Conservation (phyloP, 371 early-diverging fungal species). For the Rhizopus sp. region DNA sequence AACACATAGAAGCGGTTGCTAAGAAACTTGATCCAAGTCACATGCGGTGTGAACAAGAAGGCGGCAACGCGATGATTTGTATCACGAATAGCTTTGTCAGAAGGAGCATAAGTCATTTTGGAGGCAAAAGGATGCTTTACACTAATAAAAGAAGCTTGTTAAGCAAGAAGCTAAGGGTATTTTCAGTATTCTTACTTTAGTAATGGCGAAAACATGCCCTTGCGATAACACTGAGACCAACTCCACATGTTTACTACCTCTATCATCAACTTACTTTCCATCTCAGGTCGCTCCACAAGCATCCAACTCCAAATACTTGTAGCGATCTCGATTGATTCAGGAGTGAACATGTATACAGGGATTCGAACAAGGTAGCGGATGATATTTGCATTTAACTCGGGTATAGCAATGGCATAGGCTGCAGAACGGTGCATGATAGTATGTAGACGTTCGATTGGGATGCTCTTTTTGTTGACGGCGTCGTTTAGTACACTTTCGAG, state of each 20-base stretch:
- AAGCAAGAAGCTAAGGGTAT: not conserved
- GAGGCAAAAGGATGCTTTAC: conserved; percentile 84
- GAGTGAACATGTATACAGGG: conserved; percentile 80
- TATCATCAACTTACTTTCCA: conserved; percentile 78
- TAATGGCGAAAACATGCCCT: conserved; percentile 74
- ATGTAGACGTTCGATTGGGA: conserved; percentile 52
- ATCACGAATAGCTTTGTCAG: conserved; percentile 76
- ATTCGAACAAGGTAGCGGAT: conserved; percentile 84
- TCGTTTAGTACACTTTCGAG: conserved; percentile 42
- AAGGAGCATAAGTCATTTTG: conserved; percentile 91
- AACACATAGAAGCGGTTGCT: conserved; percentile 82
- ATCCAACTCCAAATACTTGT: conserved; percentile 89
- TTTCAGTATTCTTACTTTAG: conserved; percentile 35
- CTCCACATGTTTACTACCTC: conserved; percentile 86
- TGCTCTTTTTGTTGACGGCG: conserved; percentile 39
- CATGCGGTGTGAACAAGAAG: conserved; percentile 73
- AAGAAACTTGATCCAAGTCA: conserved; percentile 86
- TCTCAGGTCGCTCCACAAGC: conserved; percentile 73
- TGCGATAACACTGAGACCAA: conserved; percentile 72
- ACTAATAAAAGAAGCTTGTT: not conserved
- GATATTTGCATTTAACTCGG: conserved; percentile 67
- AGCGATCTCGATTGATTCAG: conserved; percentile 77
- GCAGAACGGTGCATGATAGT: conserved; percentile 39
- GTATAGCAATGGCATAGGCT: conserved; percentile 24
- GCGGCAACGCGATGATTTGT: conserved; percentile 63